Evolutionary conservation across 2,329 filamentous ascomycete genomes (phyloP), one percentile per base, ranked within the genome.

Genomic region (Fusarium torreyae): DNA sequence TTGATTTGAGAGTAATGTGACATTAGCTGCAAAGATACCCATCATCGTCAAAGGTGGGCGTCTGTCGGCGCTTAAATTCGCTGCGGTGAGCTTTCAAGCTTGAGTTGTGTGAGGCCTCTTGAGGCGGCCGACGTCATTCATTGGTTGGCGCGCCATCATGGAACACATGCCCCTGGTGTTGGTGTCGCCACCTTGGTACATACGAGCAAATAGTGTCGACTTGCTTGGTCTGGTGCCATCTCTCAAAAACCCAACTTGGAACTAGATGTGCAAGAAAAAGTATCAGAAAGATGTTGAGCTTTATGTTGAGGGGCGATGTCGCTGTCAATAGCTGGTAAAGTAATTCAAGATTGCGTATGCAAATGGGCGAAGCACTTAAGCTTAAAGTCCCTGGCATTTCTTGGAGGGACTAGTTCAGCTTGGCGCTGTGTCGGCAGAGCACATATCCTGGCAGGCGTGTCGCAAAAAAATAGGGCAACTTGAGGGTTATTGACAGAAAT

Each of bases 81-180:
- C 28, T 63, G 61, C 52, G 61, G 50, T 56, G 52, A 68, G 58
- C 58, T 53, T 43, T 57, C 51, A 36, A 31, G 28, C 26, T 34
- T 8, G 50, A 68, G 59, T 38, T 62, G 72, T 70, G 72, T 71
- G 72, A 74, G 72, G 72, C 72, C 72, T 75, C 72, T 74, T 31
- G 49, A 50, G 66, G 57, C 51, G 51, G 22, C 26, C 68, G 69
- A 72, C 69, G 66, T 72, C 69, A 72, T 72, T 72, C 66, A 72
- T 70, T 69, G 68, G 65, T 59, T 57, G 56, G 51, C 14, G 40
- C 51, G 33, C 39, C 40, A 54, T 55, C 33, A 56, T 26, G 62
- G 45, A 65, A 46, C 24, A 66, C 31, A 44, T 54, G 36, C 26
- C 63, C 62, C 60, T 66, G 63, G 39, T 48, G 46, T 70, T 66